Base-by-base conservation (phyloP, 1,139 yeast species). In the Taiozyma sp. region DNA sequence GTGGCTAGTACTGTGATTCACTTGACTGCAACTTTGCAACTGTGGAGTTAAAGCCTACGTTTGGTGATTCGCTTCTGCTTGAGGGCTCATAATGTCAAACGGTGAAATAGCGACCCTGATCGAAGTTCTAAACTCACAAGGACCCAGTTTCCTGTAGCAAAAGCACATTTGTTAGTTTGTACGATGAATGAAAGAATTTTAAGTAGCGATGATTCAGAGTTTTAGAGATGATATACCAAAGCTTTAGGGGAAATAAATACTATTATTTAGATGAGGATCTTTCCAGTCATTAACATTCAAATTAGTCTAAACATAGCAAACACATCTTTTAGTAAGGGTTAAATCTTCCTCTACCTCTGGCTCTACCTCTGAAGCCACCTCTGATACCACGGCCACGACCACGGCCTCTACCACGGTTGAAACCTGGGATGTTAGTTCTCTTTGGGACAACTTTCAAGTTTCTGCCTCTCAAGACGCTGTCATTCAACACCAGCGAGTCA, bases 391-490 rank as follows among this genome's bases (percentile, higher is more conserved):
- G 67, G 53, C 80, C 79, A 27, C 83, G 69, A 14, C 80, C 78
- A 39, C 79, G 63, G 12, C 76, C 75, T 10, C 80, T 64, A 29
- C 78, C 77, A 45, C 79, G 71, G 23, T 67, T 64, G 62, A 81
- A 69, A 1, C 92, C 91, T 1, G 96, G 96, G 40, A 87, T 70
- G 59, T 89, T 89, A 6, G 96, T 88, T 65, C 96, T 77, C 66
- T 89, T 89, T 27, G 87, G 84, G 47, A 76, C 74, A 42, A 90
- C 92, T 64, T 83, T 87, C 59, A 89, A 72, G 47, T 78, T 79
- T 54, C 96, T 76, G 38, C 86, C 92, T 58, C 84, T 75, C 61
- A 89, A 81, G 47, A 73, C 72, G 4, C 82, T 71, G 34, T 88
- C 95, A 61, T 86, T 84, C 57, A 86, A 74, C 10, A 78, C 78